Base-by-base conservation (phyloP, 1,139 yeast genomes). In the Protomyces gravidus region DNA sequence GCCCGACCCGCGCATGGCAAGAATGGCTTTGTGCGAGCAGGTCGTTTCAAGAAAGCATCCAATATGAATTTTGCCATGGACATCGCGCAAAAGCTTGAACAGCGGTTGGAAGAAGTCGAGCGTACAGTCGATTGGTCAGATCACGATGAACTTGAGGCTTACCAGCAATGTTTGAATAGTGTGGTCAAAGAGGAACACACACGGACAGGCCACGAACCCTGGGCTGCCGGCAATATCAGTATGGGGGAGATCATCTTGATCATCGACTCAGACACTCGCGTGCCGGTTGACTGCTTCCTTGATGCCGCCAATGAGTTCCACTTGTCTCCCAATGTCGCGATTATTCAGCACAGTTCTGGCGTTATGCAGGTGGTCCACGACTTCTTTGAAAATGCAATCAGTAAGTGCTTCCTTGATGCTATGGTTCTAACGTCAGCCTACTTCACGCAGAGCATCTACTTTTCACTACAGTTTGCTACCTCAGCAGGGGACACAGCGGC, bases 401-500 rank as follows among this genome's bases (percentile, higher is more conserved):
- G 51, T 53, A 19, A 30, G 58, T 13, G n/a, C 5, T 25, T 9
- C 50, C 5, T 13, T 25, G 13, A 11, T 49, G n/a, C 17, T 36
- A 6, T 48, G 45, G 61, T 27, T 62, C 62, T 45, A 62, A 59
- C 32, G 55, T 39, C 5, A 45, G 55, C 55, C 17, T 62, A 63
- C 60, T 62, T 62, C 50, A 62, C 64, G 3, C 63, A 63, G 23
- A 51, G 62, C 28, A 62, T 63, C 45, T 63, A 61, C 57, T 60
- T 59, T 32, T 63, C 64, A 3, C 50, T 63, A 19, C 62, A 60
- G 27, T 62, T 55, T 39, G 64, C 63, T 17, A 61, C 64, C 9
- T 52, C 64, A 5, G 57, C 63, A 6, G 65, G 65, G 13, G 65
- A 63, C 26, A 59, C 56, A 2, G 65, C 64, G n/a, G 63, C 64